Evolutionary conservation across 495 filamentous ascomycete genomes (phyloP).

Genomic region (Hypomontagnella submonticulosa): DNA sequence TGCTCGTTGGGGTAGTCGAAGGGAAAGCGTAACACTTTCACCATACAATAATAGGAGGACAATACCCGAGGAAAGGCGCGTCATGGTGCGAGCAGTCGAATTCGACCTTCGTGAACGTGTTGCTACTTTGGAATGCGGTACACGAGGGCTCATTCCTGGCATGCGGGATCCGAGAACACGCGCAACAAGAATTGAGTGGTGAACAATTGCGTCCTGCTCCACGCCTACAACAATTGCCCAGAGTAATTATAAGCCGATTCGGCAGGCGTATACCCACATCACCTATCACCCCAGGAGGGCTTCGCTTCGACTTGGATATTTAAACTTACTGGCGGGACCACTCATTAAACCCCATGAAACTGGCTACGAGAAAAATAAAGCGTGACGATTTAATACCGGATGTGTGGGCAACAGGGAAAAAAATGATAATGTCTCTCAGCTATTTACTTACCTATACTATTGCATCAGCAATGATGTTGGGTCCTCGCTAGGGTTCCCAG

Average conservation of each 20-base stretch:
- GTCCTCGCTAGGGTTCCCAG: neutral
- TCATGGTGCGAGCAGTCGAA: conserved; percentile 65
- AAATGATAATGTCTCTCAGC: conserved; percentile 27
- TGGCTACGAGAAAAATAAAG: conserved; percentile 29
- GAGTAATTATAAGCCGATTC: conserved; percentile 18
- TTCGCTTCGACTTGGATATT: conserved; percentile 34
- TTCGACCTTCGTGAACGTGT: conserved; percentile 62
- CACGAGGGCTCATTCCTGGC: conserved; percentile 59
- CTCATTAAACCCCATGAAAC: conserved; percentile 13
- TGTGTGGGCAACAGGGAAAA: conserved; percentile 26
- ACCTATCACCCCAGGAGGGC: conserved; percentile 25
- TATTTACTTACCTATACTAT: conserved; percentile 11
- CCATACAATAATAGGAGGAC: conserved; percentile 33
- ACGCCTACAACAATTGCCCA: neutral
- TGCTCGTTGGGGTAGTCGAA: conserved; percentile 50
- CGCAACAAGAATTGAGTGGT: conserved; percentile 60
- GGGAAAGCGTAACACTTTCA: conserved; percentile 45
- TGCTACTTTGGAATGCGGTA: conserved; percentile 61
- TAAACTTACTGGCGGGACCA: conserved; percentile 36
- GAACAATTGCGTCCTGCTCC: conserved; percentile 17
- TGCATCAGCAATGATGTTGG: conserved; percentile 9
- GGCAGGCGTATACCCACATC: conserved; percentile 7
- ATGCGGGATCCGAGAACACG: conserved; percentile 57
- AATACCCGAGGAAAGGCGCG: conserved; percentile 60
- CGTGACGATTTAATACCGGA: conserved; percentile 27